phyloP scores from a whole-genome alignment of 352 stramenopile genomes.

The Globisporangium nodosum region DNA sequence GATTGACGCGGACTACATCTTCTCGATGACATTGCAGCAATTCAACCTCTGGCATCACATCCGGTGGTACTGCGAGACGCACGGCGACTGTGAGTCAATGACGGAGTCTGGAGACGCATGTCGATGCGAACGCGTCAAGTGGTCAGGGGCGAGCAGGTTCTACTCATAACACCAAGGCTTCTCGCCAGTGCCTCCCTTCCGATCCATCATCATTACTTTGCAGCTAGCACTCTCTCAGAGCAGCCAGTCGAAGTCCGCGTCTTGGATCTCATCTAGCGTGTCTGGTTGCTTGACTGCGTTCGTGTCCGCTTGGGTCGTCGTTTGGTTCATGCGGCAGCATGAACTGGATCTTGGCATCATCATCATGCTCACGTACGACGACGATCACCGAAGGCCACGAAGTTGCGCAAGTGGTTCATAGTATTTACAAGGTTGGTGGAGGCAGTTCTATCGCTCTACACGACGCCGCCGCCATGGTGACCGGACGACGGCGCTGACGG shows the following conservation, averaged over 20 bases:
- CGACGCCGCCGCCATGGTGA: background rate
- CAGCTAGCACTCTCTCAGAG: background rate
- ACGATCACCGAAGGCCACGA: too few relatives aligned
- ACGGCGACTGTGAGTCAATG: background rate
- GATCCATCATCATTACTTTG: too few relatives aligned
- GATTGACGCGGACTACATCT: background rate
- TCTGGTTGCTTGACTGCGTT: background rate
- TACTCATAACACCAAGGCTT: background rate
- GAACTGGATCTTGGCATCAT: constrained; percentile 19
- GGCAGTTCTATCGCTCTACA: background rate
- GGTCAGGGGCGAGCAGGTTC: background rate
- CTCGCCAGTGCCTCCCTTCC: too few relatives aligned
- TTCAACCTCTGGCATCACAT: background rate
- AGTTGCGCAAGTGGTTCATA: background rate
- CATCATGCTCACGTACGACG: too few relatives aligned
- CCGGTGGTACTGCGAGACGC: background rate
- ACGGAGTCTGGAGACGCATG: background rate
- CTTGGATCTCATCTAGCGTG: background rate
- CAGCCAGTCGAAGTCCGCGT: background rate
- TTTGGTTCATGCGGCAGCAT: background rate
- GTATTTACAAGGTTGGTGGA: background rate
- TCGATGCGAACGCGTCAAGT: background rate
- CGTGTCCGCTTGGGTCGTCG: background rate
- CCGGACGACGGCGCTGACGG: background rate
- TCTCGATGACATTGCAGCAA: background rate